phyloP scores from a whole-genome alignment of 495 filamentous ascomycete species.

The Acidomyces sp. region DNA sequence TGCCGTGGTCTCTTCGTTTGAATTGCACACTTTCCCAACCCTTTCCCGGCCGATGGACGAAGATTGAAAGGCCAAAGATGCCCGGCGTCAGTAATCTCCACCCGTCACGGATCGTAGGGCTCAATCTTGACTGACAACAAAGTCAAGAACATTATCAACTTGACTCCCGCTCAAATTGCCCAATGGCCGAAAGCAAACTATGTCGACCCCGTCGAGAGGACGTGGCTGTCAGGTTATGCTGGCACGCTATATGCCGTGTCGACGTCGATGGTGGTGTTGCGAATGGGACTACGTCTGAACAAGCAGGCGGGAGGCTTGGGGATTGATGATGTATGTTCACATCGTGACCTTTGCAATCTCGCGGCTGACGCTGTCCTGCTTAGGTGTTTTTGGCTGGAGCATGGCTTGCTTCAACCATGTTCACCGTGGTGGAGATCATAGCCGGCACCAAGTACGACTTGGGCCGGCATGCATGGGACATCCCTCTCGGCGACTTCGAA shows the following conservation, averaged over 20 bases:
- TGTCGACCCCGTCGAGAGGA: slow-evolving; percentile 8
- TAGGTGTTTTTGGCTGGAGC: slow-evolving; percentile 4
- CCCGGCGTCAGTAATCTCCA: no score
- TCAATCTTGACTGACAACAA: no score
- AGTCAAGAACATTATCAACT: slow-evolving; percentile 5
- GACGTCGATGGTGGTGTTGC: slow-evolving; percentile 10
- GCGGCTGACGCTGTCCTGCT: background rate
- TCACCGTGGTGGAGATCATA: slow-evolving; percentile 4
- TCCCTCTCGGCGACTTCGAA: slow-evolving; percentile 5
- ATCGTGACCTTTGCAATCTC: background rate
- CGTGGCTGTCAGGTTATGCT: slow-evolving; percentile 12
- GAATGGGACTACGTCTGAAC: slow-evolving; percentile 13
- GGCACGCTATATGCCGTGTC: slow-evolving; percentile 7
- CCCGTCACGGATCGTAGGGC: no score
- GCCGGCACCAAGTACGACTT: slow-evolving; percentile 6
- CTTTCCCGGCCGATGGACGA: no score
- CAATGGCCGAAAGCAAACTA: slow-evolving; percentile 11
- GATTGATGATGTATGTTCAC: slow-evolving; percentile 12
- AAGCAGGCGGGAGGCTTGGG: slow-evolving; percentile 14
- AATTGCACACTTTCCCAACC: no score
- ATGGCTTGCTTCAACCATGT: slow-evolving; percentile 3
- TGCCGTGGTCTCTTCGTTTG: no score
- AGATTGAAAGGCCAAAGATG: no score
- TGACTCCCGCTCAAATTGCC: slow-evolving; percentile 3
- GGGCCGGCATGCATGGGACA: slow-evolving; percentile 26